These are phyloP conservation scores for Phaeotremella fagi DNA, from an alignment of 768 basidiomycete species.

Conservation along the genomic window DNA sequence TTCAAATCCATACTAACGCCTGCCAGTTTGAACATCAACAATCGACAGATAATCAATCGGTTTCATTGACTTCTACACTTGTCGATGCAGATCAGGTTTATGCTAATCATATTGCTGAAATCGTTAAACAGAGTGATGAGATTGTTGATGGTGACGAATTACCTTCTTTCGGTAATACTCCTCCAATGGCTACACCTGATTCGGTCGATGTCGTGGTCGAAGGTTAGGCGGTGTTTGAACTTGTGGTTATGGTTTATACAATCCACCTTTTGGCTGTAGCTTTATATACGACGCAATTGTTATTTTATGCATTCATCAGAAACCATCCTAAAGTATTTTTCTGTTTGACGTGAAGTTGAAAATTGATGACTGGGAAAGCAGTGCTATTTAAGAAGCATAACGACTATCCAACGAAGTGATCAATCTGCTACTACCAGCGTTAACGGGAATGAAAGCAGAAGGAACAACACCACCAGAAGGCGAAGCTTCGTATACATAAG, in stretches of 20 bases:
- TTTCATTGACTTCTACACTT: background rate
- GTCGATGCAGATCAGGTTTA: background rate
- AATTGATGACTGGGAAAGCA: no score
- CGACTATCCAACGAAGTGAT: slow-evolving; percentile 30
- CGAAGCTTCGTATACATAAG: slow-evolving; percentile 35
- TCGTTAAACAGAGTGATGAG: background rate
- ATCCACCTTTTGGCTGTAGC: background rate
- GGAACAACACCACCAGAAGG: slow-evolving; percentile 13
- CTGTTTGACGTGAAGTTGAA: no score
- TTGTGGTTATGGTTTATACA: no score
- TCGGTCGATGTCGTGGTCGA: no score
- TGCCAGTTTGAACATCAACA: background rate
- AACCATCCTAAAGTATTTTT: no score
- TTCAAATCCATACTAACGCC: background rate
- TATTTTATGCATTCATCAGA: background rate
- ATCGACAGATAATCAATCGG: background rate
- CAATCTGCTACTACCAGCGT: slow-evolving; percentile 32
- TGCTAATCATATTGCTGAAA: background rate
- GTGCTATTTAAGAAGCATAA: slow-evolving; percentile 28
- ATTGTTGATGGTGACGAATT: background rate
- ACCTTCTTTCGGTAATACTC: background rate
- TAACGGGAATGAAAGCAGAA: slow-evolving; percentile 27
- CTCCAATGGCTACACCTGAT: background rate
- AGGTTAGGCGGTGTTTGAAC: no score
- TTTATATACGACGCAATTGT: background rate